Evolutionary conservation across 75 land plant genomes (phyloP).

Genomic region (Selaginella moellendorffii): DNA sequence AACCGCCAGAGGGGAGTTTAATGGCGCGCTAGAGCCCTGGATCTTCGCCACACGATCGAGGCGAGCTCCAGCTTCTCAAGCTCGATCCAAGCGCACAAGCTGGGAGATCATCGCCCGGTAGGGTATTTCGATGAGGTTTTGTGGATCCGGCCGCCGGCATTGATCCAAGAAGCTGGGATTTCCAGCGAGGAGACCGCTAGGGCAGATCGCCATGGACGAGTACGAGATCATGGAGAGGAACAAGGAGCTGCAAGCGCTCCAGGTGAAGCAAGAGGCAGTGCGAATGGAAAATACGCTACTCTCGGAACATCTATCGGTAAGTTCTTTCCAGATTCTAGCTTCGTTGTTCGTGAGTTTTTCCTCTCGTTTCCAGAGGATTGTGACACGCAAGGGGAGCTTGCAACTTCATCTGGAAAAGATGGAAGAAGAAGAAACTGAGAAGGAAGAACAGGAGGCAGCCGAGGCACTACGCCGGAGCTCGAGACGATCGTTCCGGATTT

Average conservation of each 20-base stretch:
- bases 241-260: not conserved
- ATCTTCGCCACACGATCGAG: not conserved
- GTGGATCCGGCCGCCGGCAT: no score
- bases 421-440: not conserved
- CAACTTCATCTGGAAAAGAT: not conserved
- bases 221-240: not conserved
- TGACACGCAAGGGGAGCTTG: not conserved
- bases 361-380: not conserved
- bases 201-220: not conserved
- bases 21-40: not conserved
- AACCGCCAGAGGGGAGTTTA: not conserved
- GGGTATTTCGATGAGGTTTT: no score
- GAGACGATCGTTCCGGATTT: not conserved
- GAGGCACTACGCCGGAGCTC: not conserved
- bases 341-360: no score
- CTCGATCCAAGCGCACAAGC: no score
- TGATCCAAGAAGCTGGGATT: no score
- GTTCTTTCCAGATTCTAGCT: no score
- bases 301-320: not conserved
- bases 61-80: no score
- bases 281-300: not conserved
- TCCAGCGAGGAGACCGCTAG: no score
- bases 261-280: not conserved
- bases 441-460: not conserved
- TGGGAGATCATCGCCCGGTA: no score